A percentile compares a stretch with the other conserved stretches of the same genome.
Conservation (phyloP, 148 eudicot species). For the Pouteria glomerata region DNA sequence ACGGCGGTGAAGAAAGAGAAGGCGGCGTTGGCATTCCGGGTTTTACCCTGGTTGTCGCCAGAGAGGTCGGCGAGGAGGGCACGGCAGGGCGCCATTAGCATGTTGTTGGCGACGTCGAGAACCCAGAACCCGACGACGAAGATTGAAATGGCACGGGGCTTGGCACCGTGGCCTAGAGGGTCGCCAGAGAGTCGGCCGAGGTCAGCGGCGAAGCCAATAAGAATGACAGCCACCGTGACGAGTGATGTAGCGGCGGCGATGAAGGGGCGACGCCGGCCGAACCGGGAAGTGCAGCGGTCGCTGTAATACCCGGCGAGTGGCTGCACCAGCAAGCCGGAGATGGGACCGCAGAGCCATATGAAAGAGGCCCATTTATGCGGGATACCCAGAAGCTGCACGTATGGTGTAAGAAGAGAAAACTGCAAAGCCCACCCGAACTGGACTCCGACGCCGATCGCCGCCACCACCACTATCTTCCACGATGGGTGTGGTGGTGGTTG, state of each 20-base stretch:
- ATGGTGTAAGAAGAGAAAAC: constrained; percentile 70
- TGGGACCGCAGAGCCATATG: constrained; percentile 93
- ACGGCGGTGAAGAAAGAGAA: constrained; percentile 77
- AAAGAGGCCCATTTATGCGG: constrained; percentile 58
- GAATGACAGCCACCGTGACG: constrained; percentile 44
- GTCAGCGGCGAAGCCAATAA: constrained; percentile 80
- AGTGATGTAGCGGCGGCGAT: constrained; percentile 47
- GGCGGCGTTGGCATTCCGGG: constrained; percentile 40
- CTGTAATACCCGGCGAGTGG: constrained; percentile 70
- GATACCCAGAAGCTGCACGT: constrained; percentile 64
- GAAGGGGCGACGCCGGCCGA: constrained; percentile 80
- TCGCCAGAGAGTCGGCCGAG: constrained; percentile 58
- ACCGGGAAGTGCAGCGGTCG: constrained; percentile 41
- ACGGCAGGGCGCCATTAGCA: constrained; percentile 63
- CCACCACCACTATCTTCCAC: constrained; percentile 38
- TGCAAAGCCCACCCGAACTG: constrained; percentile 90
- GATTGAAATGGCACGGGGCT: constrained; percentile 65
- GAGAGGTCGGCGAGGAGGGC: constrained; percentile 75
- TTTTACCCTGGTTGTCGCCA: constrained; percentile 30
- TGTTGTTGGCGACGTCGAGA: constrained; percentile 79
- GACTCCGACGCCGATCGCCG: constrained; percentile 69
- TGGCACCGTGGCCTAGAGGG: constrained; percentile 15
- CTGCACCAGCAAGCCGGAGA: constrained; percentile 73
- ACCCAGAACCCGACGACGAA: constrained; percentile 80
- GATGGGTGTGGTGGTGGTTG: constrained; percentile 19